Conservation (phyloP, 371 early-diverging fungal genomes). For the Haplosporangium sp. region DNA sequence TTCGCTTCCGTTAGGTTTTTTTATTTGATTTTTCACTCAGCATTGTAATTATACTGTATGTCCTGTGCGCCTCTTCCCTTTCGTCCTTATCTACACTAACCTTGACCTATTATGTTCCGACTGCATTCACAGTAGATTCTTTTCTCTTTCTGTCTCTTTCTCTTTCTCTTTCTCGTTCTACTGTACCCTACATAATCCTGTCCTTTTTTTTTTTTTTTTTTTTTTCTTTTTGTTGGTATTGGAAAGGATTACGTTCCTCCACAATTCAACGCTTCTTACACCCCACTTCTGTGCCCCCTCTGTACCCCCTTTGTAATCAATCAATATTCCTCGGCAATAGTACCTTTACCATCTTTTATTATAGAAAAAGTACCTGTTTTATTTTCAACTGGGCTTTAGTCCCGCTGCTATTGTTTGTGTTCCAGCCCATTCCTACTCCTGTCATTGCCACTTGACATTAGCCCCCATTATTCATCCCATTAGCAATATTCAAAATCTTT, state of each 20-base stretch:
- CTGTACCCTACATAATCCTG: neutral
- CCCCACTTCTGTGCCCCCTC: neutral
- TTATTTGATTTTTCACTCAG: no score
- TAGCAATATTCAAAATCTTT: neutral
- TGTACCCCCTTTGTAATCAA: neutral
- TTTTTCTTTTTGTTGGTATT: neutral
- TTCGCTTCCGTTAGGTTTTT: no score
- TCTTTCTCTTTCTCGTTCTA: neutral
- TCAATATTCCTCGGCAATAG: neutral
- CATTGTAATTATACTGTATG: neutral
- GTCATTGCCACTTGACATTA: neutral
- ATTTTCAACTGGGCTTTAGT: no score
- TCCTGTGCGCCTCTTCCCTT: neutral
- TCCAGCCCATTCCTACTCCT: neutral
- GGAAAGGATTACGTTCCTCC: neutral
- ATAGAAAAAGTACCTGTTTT: no score
- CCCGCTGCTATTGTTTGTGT: no score
- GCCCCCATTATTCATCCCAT: neutral
- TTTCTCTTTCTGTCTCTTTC: constrained; percentile 1
- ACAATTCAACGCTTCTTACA: neutral
- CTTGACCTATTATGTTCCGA: neutral
- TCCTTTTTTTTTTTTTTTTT: neutral
- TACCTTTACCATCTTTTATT: no score
- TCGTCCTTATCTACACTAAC: neutral
- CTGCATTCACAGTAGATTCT: neutral